Percentiles rank a stretch among this genome's conserved stretches.
phyloP scores from a whole-genome alignment of 1,284 basidiomycete species.

The Ustilago loliicola region DNA sequence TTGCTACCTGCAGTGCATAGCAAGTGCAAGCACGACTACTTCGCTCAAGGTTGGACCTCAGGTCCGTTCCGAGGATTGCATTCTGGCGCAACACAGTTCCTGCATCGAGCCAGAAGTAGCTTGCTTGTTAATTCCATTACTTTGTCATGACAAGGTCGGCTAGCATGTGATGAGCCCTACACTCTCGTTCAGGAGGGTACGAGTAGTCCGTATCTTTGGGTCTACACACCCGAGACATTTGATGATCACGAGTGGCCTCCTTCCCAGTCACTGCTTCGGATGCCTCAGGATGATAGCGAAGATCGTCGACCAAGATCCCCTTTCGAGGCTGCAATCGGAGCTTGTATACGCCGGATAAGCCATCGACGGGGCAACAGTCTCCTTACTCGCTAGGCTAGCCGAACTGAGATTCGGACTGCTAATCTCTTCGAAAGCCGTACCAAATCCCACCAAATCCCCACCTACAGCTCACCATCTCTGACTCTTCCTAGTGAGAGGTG shows the following conservation, averaged over 20 bases:
- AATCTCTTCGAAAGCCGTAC: slow-evolving; percentile 12
- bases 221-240: not conserved
- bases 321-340: not conserved
- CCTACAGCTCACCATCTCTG: not conserved
- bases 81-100: not conserved
- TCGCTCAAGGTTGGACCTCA: not conserved
- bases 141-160: not conserved
- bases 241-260: not conserved
- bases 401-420: slow-evolving; percentile 8
- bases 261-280: not conserved
- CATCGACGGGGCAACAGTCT: not conserved
- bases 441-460: not conserved
- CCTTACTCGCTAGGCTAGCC: not conserved
- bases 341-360: not conserved
- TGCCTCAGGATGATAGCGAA: not conserved
- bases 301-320: too few relatives aligned
- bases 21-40: not conserved
- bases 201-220: not conserved
- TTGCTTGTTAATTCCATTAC: not conserved
- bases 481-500: not conserved
- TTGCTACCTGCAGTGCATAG: not conserved
- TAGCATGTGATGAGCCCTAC: not conserved
- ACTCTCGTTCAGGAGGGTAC: not conserved
- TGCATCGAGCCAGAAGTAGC: not conserved
- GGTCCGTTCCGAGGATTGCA: not conserved